Percentiles rank a stretch among this genome's conserved stretches.
Conservation (phyloP, 1,139 yeast genomes). For the Candida pseudoviswanathii region DNA sequence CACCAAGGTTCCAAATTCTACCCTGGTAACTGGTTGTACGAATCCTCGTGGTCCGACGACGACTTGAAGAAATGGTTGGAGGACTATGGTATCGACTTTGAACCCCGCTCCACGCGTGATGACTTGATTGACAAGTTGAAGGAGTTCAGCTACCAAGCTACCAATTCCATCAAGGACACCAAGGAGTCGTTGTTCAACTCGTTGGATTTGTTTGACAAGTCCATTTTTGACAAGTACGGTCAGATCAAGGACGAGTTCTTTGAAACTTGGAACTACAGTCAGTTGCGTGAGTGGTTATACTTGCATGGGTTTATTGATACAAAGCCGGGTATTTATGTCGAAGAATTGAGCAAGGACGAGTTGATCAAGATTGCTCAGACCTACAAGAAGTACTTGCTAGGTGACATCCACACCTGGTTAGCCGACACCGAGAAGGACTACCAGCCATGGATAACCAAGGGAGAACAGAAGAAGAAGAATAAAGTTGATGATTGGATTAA, state of each 20-base stretch:
- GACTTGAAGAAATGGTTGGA: slow-evolving; percentile 51
- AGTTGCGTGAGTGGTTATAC: slow-evolving; percentile 34
- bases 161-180: slow-evolving; percentile 34
- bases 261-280: slow-evolving; percentile 38
- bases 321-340: slow-evolving; percentile 25
- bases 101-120: slow-evolving; percentile 38
- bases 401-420: slow-evolving; percentile 43
- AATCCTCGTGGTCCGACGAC: slow-evolving; percentile 41
- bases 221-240: slow-evolving; percentile 43
- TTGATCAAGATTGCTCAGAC: slow-evolving; percentile 21
- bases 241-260: slow-evolving; percentile 46
- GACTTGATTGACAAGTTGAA: slow-evolving; percentile 46
- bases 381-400: slow-evolving; percentile 38
- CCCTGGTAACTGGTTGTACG: slow-evolving; percentile 54
- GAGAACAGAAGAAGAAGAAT: slow-evolving; percentile 16
- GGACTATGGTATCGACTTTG: slow-evolving; percentile 44
- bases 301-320: slow-evolving; percentile 27
- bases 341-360: slow-evolving; percentile 20
- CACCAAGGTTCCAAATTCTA: slow-evolving; percentile 45
- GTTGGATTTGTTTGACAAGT: slow-evolving; percentile 32
- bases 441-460: slow-evolving; percentile 28
- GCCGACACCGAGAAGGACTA: slow-evolving; percentile 25
- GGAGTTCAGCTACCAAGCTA: slow-evolving; percentile 42
- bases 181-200: slow-evolving; percentile 41
- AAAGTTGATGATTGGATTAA: slow-evolving; percentile 35